Conservation (phyloP, 306 rosid genomes). For the Vigna reflexopilosa region DNA sequence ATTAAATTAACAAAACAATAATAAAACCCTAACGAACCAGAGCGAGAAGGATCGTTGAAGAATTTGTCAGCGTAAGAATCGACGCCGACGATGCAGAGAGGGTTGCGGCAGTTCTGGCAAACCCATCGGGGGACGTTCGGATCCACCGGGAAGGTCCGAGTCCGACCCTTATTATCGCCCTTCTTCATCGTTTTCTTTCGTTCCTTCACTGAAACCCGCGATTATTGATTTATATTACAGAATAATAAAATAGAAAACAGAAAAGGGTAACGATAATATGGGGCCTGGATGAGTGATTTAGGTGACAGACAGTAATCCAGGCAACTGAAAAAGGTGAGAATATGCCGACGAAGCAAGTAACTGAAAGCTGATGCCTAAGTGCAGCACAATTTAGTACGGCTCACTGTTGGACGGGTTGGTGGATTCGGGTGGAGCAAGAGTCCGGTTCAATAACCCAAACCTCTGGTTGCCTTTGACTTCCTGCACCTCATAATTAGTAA, state of each 20-base stretch:
- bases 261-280: not conserved
- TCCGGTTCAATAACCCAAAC: too few relatives aligned
- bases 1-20: not conserved
- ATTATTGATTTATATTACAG: too few relatives aligned
- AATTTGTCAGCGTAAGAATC: conserved; percentile 89
- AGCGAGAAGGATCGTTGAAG: conserved; percentile 76
- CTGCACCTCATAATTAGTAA: too few relatives aligned
- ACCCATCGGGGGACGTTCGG: conserved; percentile 83
- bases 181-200: conserved; percentile 30
- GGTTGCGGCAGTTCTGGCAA: conserved; percentile 92
- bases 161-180: conserved; percentile 67
- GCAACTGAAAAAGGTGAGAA: not conserved
- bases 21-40: conserved; percentile 63
- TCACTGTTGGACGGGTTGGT: too few relatives aligned
- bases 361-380: not conserved
- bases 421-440: too few relatives aligned
- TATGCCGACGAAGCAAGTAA: not conserved
- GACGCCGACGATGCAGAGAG: conserved; percentile 84
- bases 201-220: not conserved
- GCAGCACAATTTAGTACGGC: too few relatives aligned
- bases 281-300: not conserved
- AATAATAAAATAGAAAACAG: not conserved
- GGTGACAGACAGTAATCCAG: not conserved
- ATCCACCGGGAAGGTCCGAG: conserved; percentile 67
- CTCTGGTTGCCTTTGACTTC: too few relatives aligned